Percentiles rank a stretch among this genome's conserved stretches.
phyloP scores from a whole-genome alignment of 345 rosid species.

The Sisymbrium altissimum region DNA sequence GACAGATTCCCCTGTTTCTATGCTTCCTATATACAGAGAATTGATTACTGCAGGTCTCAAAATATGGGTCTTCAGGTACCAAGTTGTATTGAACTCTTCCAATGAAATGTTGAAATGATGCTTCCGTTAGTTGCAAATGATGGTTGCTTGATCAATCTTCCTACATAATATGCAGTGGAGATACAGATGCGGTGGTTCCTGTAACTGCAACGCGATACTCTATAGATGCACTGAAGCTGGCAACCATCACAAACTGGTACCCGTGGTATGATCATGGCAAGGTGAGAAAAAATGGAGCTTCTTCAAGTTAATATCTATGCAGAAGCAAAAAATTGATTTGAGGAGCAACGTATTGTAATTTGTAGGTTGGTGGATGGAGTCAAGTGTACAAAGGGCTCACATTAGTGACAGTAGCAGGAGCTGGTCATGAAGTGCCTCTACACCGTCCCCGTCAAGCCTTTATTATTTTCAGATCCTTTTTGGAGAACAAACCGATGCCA shows the following conservation, averaged over 20 bases:
- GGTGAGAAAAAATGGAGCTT: constrained; percentile 9
- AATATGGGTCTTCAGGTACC: constrained; percentile 84
- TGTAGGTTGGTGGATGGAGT: constrained; percentile 96
- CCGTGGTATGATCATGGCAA: constrained; percentile 67
- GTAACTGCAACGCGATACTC: constrained; percentile 89
- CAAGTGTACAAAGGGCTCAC: constrained; percentile 86
- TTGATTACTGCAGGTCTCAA: constrained; percentile 69
- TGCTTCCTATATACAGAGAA: constrained; percentile 69
- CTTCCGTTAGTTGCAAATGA: not conserved
- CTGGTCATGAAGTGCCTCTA: constrained; percentile 94
- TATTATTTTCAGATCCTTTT: constrained; percentile 77
- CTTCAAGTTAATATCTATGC: constrained; percentile 11
- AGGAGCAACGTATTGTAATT: not conserved
- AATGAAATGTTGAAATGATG: not conserved
- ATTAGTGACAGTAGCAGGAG: constrained; percentile 75
- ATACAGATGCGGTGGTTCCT: constrained; percentile 91
- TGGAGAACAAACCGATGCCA: constrained; percentile 75
- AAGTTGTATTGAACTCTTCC: not conserved
- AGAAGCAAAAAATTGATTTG: not conserved
- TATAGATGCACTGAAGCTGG: constrained; percentile 74
- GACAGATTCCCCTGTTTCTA: constrained; percentile 73
- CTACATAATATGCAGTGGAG: constrained; percentile 61
- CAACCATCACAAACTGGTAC: constrained; percentile 76
- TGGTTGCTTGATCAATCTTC: constrained; percentile 17
- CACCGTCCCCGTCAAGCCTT: constrained; percentile 84